Evolutionary conservation across 148 eudicot species (phyloP), one percentile per base, ranked within the genome.

Genomic region (Vaccinium vitisidaea): DNA sequence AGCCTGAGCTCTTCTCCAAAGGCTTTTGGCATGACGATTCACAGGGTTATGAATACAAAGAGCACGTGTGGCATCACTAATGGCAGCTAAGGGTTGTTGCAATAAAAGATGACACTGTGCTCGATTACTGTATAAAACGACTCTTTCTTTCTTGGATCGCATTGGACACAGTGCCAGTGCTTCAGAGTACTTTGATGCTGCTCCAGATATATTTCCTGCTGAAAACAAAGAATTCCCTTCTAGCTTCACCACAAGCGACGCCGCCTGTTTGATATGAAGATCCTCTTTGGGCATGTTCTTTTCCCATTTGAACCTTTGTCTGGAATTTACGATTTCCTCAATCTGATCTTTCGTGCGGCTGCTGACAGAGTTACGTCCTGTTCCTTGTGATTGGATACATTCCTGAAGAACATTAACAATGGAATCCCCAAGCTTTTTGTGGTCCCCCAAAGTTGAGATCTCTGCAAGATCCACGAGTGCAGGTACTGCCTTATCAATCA

Each of bases 1-100:
- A 67, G 99, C 99, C 84, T 97, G 98, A 58, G 99, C 98, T 89
- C 99, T 92, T 92, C 99, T 95, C 99, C 99, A 97, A 79, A 97
- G 93, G 88, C 98, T 95, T 88, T 91, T 97, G 8, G 95, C 98
- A 87, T 97, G 99, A 61, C 96, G 98, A 65, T 95, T 97, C 15
- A 93, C 94, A 39, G 98, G 98, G 82, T 90, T 95, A 84, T 95
- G 98, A 74, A 97, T 90, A 89, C 92, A 95, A 85, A 97, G 95
- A 14, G 99, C 98, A 81, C 93, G 98, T 39, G 99, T 97, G 53
- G 98, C 92, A 88, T 97, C 98, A 79, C 96, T 93, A 88, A 95
- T 95, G 69, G 98, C 99, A 85, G 88, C 93, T 87, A 92, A 80
- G 43, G 98, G 99, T 78, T 94, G 96, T 82, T 97, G 98, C 90